These are phyloP conservation scores for Hypomontagnella monticulosa DNA, from an alignment of 495 filamentous ascomycete species.

Conservation along the genomic window DNA sequence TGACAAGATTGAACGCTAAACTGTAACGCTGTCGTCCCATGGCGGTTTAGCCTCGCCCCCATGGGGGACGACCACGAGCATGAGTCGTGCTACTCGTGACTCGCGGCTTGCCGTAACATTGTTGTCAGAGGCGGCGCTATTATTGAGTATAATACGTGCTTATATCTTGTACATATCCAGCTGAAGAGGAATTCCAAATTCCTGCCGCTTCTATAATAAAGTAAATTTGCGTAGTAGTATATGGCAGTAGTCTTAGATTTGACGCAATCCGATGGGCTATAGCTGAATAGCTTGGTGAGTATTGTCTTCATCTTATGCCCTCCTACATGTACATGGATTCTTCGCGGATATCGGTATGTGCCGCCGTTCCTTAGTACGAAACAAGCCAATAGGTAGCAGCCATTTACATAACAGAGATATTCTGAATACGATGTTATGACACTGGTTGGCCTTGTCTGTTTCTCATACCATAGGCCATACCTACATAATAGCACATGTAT, in stretches of 20 bases:
- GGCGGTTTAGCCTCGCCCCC: constrained; percentile 19
- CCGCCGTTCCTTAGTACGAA: not conserved
- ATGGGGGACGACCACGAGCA: constrained; percentile 20
- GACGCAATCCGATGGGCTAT: constrained; percentile 1
- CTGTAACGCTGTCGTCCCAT: constrained; percentile 23
- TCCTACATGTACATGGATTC: constrained; percentile 3
- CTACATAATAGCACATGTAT: constrained; percentile 28
- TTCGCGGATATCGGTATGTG: constrained; percentile 6
- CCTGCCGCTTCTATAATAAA: not conserved
- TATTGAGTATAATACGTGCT: constrained; percentile 8
- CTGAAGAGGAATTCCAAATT: constrained; percentile 6
- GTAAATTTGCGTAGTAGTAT: constrained; percentile 3
- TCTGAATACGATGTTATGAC: constrained; percentile 9
- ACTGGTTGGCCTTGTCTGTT: not conserved
- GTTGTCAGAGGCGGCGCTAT: constrained; percentile 7
- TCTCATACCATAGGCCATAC: constrained; percentile 18
- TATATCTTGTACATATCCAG: constrained; percentile 3
- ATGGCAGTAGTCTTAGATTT: constrained; percentile 7
- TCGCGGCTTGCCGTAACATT: constrained; percentile 19
- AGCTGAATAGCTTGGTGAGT: not conserved
- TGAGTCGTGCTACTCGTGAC: constrained; percentile 35
- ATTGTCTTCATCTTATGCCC: not conserved
- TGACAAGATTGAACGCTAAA: not conserved
- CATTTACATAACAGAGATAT: not conserved
- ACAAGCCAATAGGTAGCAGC: constrained; percentile 11